phyloP scores from a whole-genome alignment of 116 monocot genomes.

The Papilionanthe hybrid region DNA sequence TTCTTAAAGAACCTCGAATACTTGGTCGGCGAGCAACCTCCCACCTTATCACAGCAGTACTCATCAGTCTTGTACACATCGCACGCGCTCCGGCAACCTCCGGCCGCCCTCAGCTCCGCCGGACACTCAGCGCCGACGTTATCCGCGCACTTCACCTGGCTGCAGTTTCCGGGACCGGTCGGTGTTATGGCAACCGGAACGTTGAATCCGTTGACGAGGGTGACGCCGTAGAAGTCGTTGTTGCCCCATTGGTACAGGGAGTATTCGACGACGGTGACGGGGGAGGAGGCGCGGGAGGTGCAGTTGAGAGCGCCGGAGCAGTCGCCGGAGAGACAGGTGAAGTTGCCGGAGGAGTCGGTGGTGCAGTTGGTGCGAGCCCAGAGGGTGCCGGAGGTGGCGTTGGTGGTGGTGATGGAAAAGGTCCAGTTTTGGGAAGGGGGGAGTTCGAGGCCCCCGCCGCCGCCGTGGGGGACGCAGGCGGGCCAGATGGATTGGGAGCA shows the following conservation, averaged over 20 bases:
- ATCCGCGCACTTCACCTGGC: constrained; percentile 20
- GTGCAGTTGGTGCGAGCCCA: constrained; percentile 44
- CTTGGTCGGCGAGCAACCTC: constrained; percentile 16
- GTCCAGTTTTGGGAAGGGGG: constrained; percentile 23
- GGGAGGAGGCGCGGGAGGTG: constrained; percentile 13
- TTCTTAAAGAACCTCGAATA: constrained; percentile 29
- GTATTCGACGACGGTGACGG: constrained; percentile 47
- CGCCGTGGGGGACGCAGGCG: constrained; percentile 29
- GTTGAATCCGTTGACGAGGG: constrained; percentile 55
- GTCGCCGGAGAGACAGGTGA: constrained; percentile 47
- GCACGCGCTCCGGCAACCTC: constrained; percentile 29
- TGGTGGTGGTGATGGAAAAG: constrained; percentile 16
- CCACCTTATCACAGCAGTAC: constrained; percentile 21
- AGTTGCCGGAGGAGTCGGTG: constrained; percentile 36
- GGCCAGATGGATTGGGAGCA: constrained; percentile 50
- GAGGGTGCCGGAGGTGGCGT: constrained; percentile 20
- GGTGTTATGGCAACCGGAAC: constrained; percentile 43
- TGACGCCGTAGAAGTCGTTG: constrained; percentile 48
- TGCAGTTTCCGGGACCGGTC: neutral
- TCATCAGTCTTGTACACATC: constrained; percentile 19
- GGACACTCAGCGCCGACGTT: constrained; percentile 21
- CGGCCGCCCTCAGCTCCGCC: constrained; percentile 7
- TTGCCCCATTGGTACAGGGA: constrained; percentile 22
- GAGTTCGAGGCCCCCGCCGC: constrained; percentile 35
- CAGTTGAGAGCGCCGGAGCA: constrained; percentile 42